Evolutionary conservation across 2,329 filamentous ascomycete genomes (phyloP), one percentile per base, ranked within the genome.

Genomic region (Aspergillus phoenicis): DNA sequence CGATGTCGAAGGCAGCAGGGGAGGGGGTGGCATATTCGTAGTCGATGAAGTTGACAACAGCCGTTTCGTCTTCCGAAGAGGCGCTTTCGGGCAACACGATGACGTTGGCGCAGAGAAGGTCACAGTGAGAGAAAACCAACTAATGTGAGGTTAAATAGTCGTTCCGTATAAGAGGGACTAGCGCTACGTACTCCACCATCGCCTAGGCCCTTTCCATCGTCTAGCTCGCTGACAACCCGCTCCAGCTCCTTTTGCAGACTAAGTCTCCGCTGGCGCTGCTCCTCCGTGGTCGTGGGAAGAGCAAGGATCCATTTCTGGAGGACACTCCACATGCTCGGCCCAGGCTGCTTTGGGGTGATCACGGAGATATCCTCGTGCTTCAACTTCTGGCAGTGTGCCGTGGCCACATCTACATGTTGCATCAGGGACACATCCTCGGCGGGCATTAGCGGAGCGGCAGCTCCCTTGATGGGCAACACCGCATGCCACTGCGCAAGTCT

Each of bases 11-110:
- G 2, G 94, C 93, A 4, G 93, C 93, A 1, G 94, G 94, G 0
- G 93, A 94, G 2, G 95, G 93, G 4, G 92, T 95, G 13, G 93
- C 93, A 77, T 99, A 99, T 77, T 99, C 95, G 81, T 98, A 99
- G 79, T 99, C 95, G 75, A 99, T 99, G 78, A 99, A 98, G 72
- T 86, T 86, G 58, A 94, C 89, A 2, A 79, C 83, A 52, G 84
- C 81, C 24, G 82, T 73, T 36, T 76, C 75, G 30, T 78, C 71
- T 13, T 75, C 73, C 2, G 64, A 20, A 1, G 57, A 39, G 66
- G 68, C 45, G 75, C 73, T 57, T 66, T 61, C 63, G 58, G 76
- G 89, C 59, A 91, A 83, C 66, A 97, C 87, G 71, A 99, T 98
- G 66, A 99, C 91, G 75, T 99, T 99, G 67, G 93, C 95, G 75